Percentiles rank a stretch among this genome's conserved stretches.
Conservation (phyloP, 2,329 filamentous ascomycete species). For the Diaporthe sp. region DNA sequence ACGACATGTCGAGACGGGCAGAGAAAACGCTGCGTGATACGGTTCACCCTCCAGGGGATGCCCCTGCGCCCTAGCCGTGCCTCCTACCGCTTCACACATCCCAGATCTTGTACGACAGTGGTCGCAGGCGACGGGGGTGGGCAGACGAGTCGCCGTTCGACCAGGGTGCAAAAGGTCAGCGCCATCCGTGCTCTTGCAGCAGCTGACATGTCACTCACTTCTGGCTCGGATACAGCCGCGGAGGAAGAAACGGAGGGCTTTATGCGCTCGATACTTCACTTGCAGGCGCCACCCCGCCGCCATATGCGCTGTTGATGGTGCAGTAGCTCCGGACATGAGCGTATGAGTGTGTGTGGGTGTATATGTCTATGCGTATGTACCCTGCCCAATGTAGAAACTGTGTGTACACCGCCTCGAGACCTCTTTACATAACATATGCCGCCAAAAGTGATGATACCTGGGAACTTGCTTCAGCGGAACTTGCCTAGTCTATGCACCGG, state of each 20-base stretch:
- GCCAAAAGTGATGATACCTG: background rate
- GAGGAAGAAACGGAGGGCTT: background rate
- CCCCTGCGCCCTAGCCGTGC: background rate
- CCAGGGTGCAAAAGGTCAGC: background rate
- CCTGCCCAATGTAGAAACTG: background rate
- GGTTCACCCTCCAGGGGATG: background rate
- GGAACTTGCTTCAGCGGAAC: background rate
- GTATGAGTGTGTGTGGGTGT: background rate
- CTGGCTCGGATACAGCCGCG: conserved; percentile 4
- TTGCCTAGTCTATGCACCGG: background rate
- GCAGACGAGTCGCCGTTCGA: background rate
- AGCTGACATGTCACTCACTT: conserved; percentile 22
- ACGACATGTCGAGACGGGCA: background rate
- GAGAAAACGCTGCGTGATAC: background rate
- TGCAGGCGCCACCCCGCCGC: conserved; percentile 8
- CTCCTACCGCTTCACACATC: background rate
- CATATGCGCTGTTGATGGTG: background rate
- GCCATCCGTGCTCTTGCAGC: conserved; percentile 13
- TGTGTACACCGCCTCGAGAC: conserved; percentile 1
- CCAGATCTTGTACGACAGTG: conserved; percentile 14
- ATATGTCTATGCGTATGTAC: background rate
- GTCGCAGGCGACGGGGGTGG: background rate
- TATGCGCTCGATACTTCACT: conserved; percentile 7
- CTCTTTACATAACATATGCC: background rate
- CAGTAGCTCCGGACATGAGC: background rate